Evolutionary conservation across 2,329 filamentous ascomycete genomes (phyloP), one percentile per base, ranked within the genome.

Genomic region (Beauveria scarabaeidicola): DNA sequence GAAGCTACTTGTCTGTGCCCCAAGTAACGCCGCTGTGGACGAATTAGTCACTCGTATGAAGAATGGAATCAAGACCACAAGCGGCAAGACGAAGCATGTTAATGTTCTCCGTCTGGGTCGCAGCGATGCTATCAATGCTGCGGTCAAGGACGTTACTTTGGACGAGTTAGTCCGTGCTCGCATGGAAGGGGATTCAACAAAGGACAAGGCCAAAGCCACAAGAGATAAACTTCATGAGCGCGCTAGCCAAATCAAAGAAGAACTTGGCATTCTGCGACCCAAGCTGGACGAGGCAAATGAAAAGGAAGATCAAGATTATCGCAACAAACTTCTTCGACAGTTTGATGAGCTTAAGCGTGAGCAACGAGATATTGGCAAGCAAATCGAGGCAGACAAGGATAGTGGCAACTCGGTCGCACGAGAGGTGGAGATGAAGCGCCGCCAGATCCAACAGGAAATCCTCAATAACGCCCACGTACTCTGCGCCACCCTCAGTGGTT

Each of bases 1-100:
- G 75, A 99, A 97, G 72, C 79, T 99, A 27, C 81, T 99, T 27
- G 90, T 99, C 25, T 99, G 94, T 69, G 94, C 94, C n/a, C 94
- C 94, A 15, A 97, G 92, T 79, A 99, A 99, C 72, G 94, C 94
- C 7, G 94, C 94, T 36, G 94, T 99, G 6, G 94, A 99, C 70
- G 94, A 99, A 72, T 72, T 99, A 63, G 94, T 99, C 19, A 86
- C 97, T 72, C 88, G 94, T 75, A 82, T 99, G 68, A 97, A 96
- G 74, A 78, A 84, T 57, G 94, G 94, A 5, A 82, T 99, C 56
- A 93, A 87, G 68, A 92, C 90, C 0, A 79, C 83, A 61, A 83
- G 81, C 47, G 93, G 94, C 1, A 80, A 85, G 29, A 78, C 79
- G 13, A 86, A 89, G 65, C 89, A 89, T 64, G 82, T 97, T 68